Base-by-base conservation (phyloP, 352 stramenopile species). In the Pelagophyceae sp. region DNA sequence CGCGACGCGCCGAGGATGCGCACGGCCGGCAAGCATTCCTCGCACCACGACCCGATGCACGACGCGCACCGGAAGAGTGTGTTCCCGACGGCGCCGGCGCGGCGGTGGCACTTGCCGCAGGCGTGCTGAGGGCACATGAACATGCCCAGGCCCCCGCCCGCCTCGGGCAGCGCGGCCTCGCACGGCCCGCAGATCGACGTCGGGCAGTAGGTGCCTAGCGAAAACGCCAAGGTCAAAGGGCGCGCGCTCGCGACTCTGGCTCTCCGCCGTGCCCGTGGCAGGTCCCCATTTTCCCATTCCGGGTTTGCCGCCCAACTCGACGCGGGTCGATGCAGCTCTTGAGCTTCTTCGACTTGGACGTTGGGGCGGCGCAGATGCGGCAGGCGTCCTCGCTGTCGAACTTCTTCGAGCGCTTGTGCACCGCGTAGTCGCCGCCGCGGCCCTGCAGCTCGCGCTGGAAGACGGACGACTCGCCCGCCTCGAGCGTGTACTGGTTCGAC, bases 31-130 rank as follows among this genome's bases (percentile, higher is more conserved):
- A 85, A 32, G 65, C 78, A 82, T 50, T 85, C 81, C 72, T 84
- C 80, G 79, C 81, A 85, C 65, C 70, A 85, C 29, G 79, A 45
- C 2, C 71, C n/a, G 38, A 67, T 63, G 72, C 81, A 85, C 35
- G 50, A 51, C 23, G 78, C 78, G 71, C 81, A 85, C 31, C 78
- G 71, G 72, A 85, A 84, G 1, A 85, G 58, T 38, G 84, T 51
- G 35, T 71, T 77, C 11, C 72, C 77, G 1, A 79, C 79, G n/a
- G 70, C 75, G 25, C 11, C 15, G 5, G 29, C 51, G 0, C 5
- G 19, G 3, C 63, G 29, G 25, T 77, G 32, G 54, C 79, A 83
- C 19, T 0, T 19, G 32, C 2, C 6, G 51, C 79, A 83, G 37
- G 17, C 20, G 40, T 83, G 78, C n/a, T 83, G 79, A 20, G 69